Conservation (phyloP, 1,139 yeast species). For the Yamadazyma spencermartinsiae region DNA sequence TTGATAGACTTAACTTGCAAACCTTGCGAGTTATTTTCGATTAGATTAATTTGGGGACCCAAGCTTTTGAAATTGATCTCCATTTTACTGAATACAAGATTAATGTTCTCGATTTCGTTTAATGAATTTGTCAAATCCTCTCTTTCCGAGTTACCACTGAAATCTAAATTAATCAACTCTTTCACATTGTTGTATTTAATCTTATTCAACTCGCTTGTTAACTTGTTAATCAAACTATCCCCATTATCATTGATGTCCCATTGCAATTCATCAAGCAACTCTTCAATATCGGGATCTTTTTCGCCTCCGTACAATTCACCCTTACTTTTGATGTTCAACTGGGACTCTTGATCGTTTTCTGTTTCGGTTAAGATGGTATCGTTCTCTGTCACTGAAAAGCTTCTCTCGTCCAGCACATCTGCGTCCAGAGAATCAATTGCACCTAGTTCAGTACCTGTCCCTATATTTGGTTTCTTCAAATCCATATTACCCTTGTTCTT, state of each 20-base stretch:
- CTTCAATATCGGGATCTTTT: constrained; percentile 55
- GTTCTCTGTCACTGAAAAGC: constrained; percentile 16
- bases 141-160: constrained; percentile 33
- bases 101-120: constrained; percentile 66
- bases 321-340: constrained; percentile 23
- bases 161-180: constrained; percentile 42
- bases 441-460: constrained; percentile 3
- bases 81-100: constrained; percentile 46
- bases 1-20: constrained; percentile 82
- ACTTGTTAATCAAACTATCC: constrained; percentile 52
- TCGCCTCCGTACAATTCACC: constrained; percentile 21
- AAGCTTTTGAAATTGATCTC: constrained; percentile 45
- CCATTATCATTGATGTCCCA: constrained; percentile 73
- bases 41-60: constrained; percentile 64
- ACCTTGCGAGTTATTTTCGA: constrained; percentile 79
- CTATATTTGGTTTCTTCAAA: constrained; percentile 2
- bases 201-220: constrained; percentile 49
- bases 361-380: constrained; percentile 12
- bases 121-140: constrained; percentile 46
- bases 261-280: constrained; percentile 68
- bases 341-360: constrained; percentile 18
- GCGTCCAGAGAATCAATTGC: constrained; percentile 16
- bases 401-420: constrained; percentile 16
- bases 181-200: constrained; percentile 40
- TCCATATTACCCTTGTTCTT: constrained; percentile 1